Percentiles rank a stretch among this genome's conserved stretches.
Conservation (phyloP, 2,329 filamentous ascomycete species). For the Dissoconium aciculare region DNA sequence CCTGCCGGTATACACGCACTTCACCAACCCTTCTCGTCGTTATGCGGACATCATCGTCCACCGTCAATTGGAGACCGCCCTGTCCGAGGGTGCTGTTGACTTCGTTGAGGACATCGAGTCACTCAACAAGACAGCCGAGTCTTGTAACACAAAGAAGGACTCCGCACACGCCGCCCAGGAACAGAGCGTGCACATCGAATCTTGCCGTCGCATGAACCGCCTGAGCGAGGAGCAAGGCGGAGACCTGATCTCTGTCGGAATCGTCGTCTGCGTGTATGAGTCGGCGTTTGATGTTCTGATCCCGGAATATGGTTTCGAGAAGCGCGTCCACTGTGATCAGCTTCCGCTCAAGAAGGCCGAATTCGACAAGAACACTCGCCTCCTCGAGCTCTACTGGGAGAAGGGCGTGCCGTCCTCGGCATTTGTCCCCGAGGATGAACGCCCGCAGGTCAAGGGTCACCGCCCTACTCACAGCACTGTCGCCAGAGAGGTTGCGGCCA, state of each 20-base stretch:
- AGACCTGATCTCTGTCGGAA: constrained; percentile 87
- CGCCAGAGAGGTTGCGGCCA: constrained; percentile 67
- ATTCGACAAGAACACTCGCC: constrained; percentile 87
- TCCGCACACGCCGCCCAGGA: constrained; percentile 95
- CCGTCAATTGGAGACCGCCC: constrained; percentile 74
- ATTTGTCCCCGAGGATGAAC: constrained; percentile 92
- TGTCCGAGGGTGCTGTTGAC: constrained; percentile 68
- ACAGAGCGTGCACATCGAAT: constrained; percentile 96
- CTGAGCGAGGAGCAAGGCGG: constrained; percentile 72
- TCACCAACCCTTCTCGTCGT: constrained; percentile 85
- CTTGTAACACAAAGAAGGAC: constrained; percentile 98
- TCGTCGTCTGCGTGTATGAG: constrained; percentile 94
- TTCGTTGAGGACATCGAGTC: constrained; percentile 80
- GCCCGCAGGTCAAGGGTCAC: constrained; percentile 58
- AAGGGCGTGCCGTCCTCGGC: constrained; percentile 94
- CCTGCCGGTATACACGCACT: constrained; percentile 88
- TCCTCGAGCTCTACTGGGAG: constrained; percentile 98
- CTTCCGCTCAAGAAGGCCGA: constrained; percentile 98
- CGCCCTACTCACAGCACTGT: constrained; percentile 41
- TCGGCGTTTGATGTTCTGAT: constrained; percentile 97
- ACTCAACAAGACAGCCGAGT: constrained; percentile 80
- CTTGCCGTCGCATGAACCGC: constrained; percentile 90
- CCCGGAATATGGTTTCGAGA: constrained; percentile 96
- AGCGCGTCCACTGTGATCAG: constrained; percentile 97
- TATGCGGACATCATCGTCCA: constrained; percentile 94